Evolutionary conservation across 352 stramenopile species (phyloP), one percentile per base, ranked within the genome.

Genomic region (Halophytophthora batemanensis): DNA sequence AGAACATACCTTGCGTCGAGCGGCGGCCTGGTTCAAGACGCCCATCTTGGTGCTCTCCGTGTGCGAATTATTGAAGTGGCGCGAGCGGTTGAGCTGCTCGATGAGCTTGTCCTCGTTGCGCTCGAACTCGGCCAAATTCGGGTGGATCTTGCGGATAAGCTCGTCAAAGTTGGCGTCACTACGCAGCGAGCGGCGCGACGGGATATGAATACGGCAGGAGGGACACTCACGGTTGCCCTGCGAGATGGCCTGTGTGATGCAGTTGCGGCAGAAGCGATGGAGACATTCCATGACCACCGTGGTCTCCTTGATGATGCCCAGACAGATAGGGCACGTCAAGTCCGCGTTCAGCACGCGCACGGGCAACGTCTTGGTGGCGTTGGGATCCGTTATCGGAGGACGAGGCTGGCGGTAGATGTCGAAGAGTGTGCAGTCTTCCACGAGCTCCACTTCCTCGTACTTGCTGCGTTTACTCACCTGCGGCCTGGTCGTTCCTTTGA

Each of bases 231-330:
- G 88, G 56, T 89, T 94, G 59, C 72, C 85, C 1, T 87, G 63
- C 14, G 85, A 80, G 38, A 97, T 70, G 59, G 84, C 90, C 23
- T 85, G 88, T 45, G 94, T 73, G 54, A 97, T 96, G 66, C 89
- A 97, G 25, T 94, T 76, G 50, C 81, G 67, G 48, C 89, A 97
- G 60, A 97, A 97, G 35, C 89, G 80, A 60, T 97, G 89, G 41
- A 97, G 69, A 61, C 89, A 97, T 57, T 95, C 82, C 72, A 95
- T 96, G 12, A 97, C 87, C 15, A 95, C 87, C 42, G 78, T 77
- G n/a, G 87, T 91, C 44, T 87, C 73, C 48, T 74, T 73, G 53
- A 93, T 82, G 43, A 93, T 90, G 28, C 85, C 77, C 12, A 97
- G 65, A 50, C 89, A 97, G 40, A 97, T 82, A 11, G 87, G 85